Base-by-base conservation (phyloP, 805 yeast genomes). In the Candida boleticola region DNA sequence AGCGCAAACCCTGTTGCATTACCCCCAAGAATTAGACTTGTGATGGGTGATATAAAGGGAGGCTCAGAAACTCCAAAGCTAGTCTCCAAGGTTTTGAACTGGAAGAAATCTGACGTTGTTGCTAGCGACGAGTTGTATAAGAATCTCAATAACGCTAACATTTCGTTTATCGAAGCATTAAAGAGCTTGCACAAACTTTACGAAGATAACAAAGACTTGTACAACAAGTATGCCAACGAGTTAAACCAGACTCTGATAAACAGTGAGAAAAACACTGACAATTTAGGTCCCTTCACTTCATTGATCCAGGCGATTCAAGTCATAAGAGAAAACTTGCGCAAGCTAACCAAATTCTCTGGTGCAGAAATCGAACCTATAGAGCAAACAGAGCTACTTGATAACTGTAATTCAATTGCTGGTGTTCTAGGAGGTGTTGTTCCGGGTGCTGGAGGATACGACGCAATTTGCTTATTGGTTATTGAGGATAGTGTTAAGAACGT, bases 381-480 rank as follows among this genome's bases (percentile, higher is more conserved):
- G 17, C 99, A 93, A 62, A 86, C 96, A 0, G 45, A 51, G 1
- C 68, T 93, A 4, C 64, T 93, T 5, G 80, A 92, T 54, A 59
- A 67, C 14, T 59, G 73, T 31, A 50, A 61, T 5, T 35, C 43
- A 6, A 56, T 87, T 17, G 68, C 68, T 0, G 99, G 99, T 13
- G 93, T 89, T 23, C 52, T 92, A 16, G 95, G 96, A 0, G 97
- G 96, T n/a, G 90, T 93, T 26, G 96, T 93, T 3, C 99, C 99
- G 0, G 99, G 99, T 2, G 99, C 99, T 0, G 99, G 99, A 21
- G 99, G 99, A 0, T 85, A 82, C 57, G 99, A 93, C 67, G 99
- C 99, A 0, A 78, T 93, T 16, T 78, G 95, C 42, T 54, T 92
- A 21, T 61, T 93, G 21, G 83, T 84, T 2, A 71, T 76, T 1